phyloP scores from a whole-genome alignment of 495 filamentous ascomycete species.

The Rhypophila decipiens region DNA sequence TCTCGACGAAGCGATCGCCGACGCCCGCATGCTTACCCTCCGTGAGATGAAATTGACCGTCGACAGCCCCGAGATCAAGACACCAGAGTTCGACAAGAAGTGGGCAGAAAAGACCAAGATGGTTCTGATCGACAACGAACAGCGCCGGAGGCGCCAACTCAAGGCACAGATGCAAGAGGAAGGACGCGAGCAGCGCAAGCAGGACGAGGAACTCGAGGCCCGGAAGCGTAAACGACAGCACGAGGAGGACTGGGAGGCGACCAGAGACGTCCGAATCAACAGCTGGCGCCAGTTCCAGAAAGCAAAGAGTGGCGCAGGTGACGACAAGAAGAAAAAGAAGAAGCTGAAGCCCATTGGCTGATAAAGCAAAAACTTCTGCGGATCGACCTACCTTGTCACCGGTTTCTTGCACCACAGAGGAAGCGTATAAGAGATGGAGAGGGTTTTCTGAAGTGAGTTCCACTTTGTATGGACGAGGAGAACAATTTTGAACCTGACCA shows the following conservation, averaged over 20 bases:
- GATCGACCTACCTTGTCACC: too few relatives aligned
- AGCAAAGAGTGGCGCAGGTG: conserved; percentile 45
- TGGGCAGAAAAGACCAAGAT: conserved; percentile 90
- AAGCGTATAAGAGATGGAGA: not conserved
- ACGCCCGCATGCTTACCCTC: conserved; percentile 89
- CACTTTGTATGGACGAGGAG: conserved; percentile 30
- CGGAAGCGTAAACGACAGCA: conserved; percentile 90
- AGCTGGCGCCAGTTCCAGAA: conserved; percentile 94
- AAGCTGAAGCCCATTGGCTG: conserved; percentile 61
- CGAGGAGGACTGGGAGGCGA: conserved; percentile 90
- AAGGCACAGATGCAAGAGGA: conserved; percentile 97
- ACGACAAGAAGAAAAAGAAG: conserved; percentile 91
- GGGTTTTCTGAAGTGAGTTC: too few relatives aligned
- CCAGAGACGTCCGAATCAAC: conserved; percentile 81
- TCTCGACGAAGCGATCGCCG: conserved; percentile 91
- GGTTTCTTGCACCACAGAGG: conserved; percentile 47
- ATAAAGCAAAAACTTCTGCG: not conserved
- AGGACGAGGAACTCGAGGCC: conserved; percentile 78
- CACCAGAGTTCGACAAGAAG: conserved; percentile 69
- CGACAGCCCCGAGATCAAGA: conserved; percentile 79
- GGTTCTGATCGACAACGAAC: conserved; percentile 90
- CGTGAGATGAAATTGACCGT: conserved; percentile 88
- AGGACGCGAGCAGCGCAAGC: conserved; percentile 79
- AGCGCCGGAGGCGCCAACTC: conserved; percentile 72
- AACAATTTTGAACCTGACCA: conserved; percentile 9